These are phyloP conservation scores for Tricholoma flavovirens DNA, from an alignment of 768 basidiomycete genomes.

Conservation along the genomic window DNA sequence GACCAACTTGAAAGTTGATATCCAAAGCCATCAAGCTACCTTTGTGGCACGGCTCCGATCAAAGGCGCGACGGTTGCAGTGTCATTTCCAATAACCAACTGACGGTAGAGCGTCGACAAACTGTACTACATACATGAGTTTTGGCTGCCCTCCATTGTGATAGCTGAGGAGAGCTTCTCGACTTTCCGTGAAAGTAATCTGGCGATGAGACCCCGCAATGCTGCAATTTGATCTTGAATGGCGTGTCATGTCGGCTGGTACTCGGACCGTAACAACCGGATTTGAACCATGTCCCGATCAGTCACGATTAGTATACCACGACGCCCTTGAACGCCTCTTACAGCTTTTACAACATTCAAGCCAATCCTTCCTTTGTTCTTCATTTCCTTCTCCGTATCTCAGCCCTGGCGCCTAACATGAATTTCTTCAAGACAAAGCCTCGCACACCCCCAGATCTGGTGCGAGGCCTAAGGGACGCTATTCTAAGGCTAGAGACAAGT, in stretches of 20 bases:
- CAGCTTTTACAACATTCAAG: slow-evolving; percentile 1
- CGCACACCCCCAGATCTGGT: slow-evolving; percentile 87
- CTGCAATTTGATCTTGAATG: slow-evolving; percentile 1
- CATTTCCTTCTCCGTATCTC: background rate
- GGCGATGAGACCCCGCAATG: slow-evolving; percentile 14
- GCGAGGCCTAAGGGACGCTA: slow-evolving; percentile 70
- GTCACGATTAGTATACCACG: no score
- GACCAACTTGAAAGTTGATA: no score
- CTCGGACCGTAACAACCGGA: background rate
- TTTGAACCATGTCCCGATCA: background rate
- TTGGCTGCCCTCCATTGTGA: slow-evolving; percentile 35
- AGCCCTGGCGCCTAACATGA: slow-evolving; percentile 45
- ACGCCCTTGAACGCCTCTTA: slow-evolving; percentile 12
- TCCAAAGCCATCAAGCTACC: no score
- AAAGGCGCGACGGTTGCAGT: no score
- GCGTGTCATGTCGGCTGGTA: slow-evolving; percentile 1
- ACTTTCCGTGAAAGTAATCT: slow-evolving; percentile 20
- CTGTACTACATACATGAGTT: slow-evolving; percentile 23
- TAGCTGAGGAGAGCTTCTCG: slow-evolving; percentile 24
- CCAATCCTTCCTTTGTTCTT: slow-evolving; percentile 2
- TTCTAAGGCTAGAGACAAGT: slow-evolving; percentile 68
- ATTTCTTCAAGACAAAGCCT: slow-evolving; percentile 92
- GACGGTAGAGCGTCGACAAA: background rate
- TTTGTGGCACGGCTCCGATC: no score
- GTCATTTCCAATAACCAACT: slow-evolving; percentile 12